Evolutionary conservation across 768 basidiomycete genomes (phyloP), one percentile per base, ranked within the genome.

Genomic region (Dendrothele bispora): DNA sequence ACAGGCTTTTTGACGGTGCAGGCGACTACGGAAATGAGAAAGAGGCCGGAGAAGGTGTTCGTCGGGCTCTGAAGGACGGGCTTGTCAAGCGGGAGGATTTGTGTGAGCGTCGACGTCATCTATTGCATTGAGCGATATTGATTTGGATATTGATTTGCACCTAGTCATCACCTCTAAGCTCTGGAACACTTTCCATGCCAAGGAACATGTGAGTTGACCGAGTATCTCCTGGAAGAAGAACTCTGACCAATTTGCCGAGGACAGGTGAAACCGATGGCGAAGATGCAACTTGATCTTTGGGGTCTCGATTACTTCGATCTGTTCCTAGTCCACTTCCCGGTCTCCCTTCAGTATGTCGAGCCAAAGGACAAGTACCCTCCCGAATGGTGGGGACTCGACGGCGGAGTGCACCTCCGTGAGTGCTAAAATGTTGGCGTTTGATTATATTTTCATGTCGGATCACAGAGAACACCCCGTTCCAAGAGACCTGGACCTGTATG

Each of bases 21-120:
- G 81, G 82, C 55, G 89, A 91, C 68, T 93, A 92, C 63, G 91
- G 88, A 7, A 95, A 95, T 54, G 93, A 95, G 68, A 88, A 84
- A 59, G 83, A 92, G 64, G 86, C 87, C 4, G 91, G 88, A 2
- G 75, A 83, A 57, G 91, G 91, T 53, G 77, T 94, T 48, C 76
- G 73, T 43, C 80, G 83, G 12, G 91, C 91, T n/a, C 78, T 94
- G 54, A 62, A 70, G 32, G 89, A 91, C 6, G 91, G 92, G 12
- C 61, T 94, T 29, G 86, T 95, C 49, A 91, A 88, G 67, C 79
- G 93, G 28, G 88, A 92, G 65, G 92, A 95, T 11, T 71, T 95
- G 25, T 91, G 87, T 88, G 63, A 70, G 86, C 74, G 12, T 18
- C n/a, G 21, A 48, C 36, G 28, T 38, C 44, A 43, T 29, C 32